These are phyloP conservation scores for Smithsoniella earleae DNA, from an alignment of 163 green algal genomes.

Conservation along the genomic window DNA sequence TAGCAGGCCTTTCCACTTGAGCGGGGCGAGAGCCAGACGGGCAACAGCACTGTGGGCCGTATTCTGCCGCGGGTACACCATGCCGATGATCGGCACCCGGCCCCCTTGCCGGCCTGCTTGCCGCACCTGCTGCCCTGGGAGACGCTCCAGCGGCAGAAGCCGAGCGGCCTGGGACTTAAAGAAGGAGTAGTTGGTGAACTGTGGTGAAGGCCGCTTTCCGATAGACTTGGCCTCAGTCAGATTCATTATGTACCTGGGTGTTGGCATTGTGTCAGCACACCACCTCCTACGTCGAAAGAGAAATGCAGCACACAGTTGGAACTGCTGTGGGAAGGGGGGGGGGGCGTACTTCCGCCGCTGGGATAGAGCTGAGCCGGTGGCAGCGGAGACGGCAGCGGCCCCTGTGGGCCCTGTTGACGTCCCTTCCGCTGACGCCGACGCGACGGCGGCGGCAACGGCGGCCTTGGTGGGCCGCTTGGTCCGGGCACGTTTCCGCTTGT, in stretches of 20 bases:
- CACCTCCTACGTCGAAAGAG: too few relatives aligned
- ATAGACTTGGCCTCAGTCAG: slow-evolving; percentile 24
- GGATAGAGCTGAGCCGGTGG: slow-evolving; percentile 17
- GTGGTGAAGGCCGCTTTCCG: slow-evolving; percentile 15
- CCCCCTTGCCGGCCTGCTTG: slow-evolving; percentile 3
- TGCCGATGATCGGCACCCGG: slow-evolving; percentile 20
- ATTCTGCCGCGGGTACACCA: slow-evolving; percentile 21
- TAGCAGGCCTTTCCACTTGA: slow-evolving; percentile 23
- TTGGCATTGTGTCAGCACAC: too few relatives aligned
- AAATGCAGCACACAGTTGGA: too few relatives aligned
- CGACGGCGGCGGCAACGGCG: neutral
- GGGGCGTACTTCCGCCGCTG: slow-evolving; percentile 12
- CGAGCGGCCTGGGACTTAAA: slow-evolving; percentile 24
- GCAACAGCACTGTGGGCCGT: neutral
- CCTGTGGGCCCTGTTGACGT: slow-evolving; percentile 3
- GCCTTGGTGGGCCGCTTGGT: slow-evolving; percentile 26
- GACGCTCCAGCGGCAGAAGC: slow-evolving; percentile 19
- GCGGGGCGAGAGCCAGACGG: neutral
- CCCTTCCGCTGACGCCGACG: neutral
- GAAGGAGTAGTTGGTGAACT: slow-evolving; percentile 28
- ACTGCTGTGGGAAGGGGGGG: too few relatives aligned
- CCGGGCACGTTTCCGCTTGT: slow-evolving; percentile 1
- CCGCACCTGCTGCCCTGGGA: slow-evolving; percentile 13
- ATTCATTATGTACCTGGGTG: slow-evolving; percentile 25
- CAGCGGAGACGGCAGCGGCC: neutral